A percentile compares a stretch with the other conserved stretches of the same genome.
These are phyloP conservation scores for Neoarthrinium moseri DNA, from an alignment of 2,329 filamentous ascomycete genomes.

Conservation along the genomic window DNA sequence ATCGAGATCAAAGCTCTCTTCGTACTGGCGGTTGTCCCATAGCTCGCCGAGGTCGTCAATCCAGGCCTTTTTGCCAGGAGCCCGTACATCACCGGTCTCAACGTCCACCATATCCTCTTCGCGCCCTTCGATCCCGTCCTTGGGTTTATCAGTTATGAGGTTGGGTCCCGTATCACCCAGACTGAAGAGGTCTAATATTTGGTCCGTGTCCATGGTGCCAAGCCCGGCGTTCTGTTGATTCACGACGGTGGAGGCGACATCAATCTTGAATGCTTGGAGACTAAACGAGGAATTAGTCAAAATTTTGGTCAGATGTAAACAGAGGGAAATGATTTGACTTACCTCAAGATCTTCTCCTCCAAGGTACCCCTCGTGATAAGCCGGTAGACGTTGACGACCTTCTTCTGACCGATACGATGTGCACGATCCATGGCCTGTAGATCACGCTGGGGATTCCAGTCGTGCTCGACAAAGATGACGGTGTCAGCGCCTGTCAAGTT, in stretches of 20 bases:
- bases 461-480: slow-evolving; percentile 98
- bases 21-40: slow-evolving; percentile 97
- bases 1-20: slow-evolving; percentile 95
- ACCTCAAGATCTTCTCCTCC: slow-evolving; percentile 93
- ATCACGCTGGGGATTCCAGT: slow-evolving; percentile 99
- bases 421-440: slow-evolving; percentile 98
- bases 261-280: slow-evolving; percentile 98
- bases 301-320: neutral
- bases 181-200: slow-evolving; percentile 95
- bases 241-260: slow-evolving; percentile 95
- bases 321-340: slow-evolving; percentile 6
- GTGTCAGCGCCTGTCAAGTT: slow-evolving; percentile 97
- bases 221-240: slow-evolving; percentile 98
- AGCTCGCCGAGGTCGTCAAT: slow-evolving; percentile 92
- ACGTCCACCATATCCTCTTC: slow-evolving; percentile 90
- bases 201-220: slow-evolving; percentile 92
- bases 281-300: slow-evolving; percentile 30
- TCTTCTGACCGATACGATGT: slow-evolving; percentile 98
- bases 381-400: slow-evolving; percentile 98
- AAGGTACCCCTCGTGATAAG: slow-evolving; percentile 93
- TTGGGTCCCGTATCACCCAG: slow-evolving; percentile 75
- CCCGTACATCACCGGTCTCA: slow-evolving; percentile 85
- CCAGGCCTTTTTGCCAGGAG: slow-evolving; percentile 95
- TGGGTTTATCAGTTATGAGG: slow-evolving; percentile 60
- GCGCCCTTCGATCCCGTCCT: slow-evolving; percentile 57